Percentiles rank a stretch among this genome's conserved stretches.
phyloP scores from a whole-genome alignment of 768 basidiomycete genomes.

The Calvatia gigantea region DNA sequence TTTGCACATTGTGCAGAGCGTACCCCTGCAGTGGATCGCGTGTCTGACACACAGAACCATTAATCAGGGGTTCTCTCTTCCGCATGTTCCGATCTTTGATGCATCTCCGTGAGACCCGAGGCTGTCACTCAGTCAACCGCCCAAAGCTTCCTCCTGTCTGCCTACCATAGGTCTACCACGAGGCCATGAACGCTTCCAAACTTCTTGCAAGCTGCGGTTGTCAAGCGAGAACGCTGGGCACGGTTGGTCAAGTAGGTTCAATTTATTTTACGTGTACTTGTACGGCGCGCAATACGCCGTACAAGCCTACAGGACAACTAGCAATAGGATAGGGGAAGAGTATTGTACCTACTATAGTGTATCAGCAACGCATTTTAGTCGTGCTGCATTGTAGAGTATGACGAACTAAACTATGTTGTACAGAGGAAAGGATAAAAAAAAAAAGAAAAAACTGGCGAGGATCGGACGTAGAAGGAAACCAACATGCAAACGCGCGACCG shows the following conservation, averaged over 20 bases:
- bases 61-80: no score
- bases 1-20: no score
- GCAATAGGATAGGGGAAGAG: neutral
- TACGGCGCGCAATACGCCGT: neutral
- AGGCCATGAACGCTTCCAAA: neutral
- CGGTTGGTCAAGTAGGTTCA: neutral
- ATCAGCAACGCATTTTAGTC: neutral
- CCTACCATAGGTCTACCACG: conserved; percentile 7
- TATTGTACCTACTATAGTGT: neutral
- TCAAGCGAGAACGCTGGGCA: conserved; percentile 1
- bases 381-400: neutral
- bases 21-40: no score
- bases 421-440: neutral
- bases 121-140: neutral
- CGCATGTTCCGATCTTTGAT: no score
- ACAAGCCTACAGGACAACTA: neutral
- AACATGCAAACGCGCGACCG: conserved; percentile 1
- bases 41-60: no score
- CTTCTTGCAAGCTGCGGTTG: neutral
- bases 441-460: neutral
- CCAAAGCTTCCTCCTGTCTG: neutral
- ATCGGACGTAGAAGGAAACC: neutral
- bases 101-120: neutral
- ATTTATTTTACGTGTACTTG: conserved; percentile 5
- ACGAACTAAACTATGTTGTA: neutral